A percentile compares a stretch with the other conserved stretches of the same genome.
Evolutionary conservation across 495 filamentous ascomycete genomes (phyloP).

Genomic region (Terfezia boudieri): DNA sequence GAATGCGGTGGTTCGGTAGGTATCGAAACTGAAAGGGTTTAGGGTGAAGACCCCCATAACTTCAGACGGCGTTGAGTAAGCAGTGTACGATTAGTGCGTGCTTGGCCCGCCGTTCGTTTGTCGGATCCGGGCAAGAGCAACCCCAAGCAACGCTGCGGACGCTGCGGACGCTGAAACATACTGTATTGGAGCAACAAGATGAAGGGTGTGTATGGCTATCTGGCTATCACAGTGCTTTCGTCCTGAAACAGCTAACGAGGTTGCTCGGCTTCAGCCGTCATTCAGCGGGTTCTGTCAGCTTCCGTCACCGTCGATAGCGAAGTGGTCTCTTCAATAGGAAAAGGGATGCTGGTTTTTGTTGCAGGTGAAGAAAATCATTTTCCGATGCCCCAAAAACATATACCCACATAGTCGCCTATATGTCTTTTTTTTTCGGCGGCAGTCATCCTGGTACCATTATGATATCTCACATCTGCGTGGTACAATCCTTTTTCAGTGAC

Average conservation of each 20-base stretch:
- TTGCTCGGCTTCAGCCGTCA: conserved; percentile 39
- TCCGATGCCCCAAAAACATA: background rate
- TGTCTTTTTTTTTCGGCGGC: background rate
- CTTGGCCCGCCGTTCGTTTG: too few relatives aligned
- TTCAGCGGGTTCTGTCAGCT: conserved; percentile 87
- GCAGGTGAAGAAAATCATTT: conserved; percentile 23
- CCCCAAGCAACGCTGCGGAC: background rate
- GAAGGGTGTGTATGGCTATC: conserved; percentile 23
- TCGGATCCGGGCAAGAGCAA: background rate
- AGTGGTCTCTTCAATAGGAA: conserved; percentile 70
- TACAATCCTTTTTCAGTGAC: too few relatives aligned
- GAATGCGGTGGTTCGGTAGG: background rate
- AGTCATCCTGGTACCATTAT: too few relatives aligned
- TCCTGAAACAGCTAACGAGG: background rate
- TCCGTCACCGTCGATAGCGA: conserved; percentile 95
- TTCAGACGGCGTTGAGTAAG: too few relatives aligned
- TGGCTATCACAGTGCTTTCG: background rate
- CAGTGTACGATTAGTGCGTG: too few relatives aligned
- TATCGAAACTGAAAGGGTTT: background rate
- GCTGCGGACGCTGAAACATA: background rate
- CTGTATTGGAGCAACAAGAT: conserved; percentile 13
- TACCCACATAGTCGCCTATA: background rate
- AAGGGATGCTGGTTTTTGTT: conserved; percentile 75
- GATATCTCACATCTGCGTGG: too few relatives aligned
- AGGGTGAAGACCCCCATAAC: background rate